phyloP scores from a whole-genome alignment of 129 eudicot species.

The Mikania micrantha region DNA sequence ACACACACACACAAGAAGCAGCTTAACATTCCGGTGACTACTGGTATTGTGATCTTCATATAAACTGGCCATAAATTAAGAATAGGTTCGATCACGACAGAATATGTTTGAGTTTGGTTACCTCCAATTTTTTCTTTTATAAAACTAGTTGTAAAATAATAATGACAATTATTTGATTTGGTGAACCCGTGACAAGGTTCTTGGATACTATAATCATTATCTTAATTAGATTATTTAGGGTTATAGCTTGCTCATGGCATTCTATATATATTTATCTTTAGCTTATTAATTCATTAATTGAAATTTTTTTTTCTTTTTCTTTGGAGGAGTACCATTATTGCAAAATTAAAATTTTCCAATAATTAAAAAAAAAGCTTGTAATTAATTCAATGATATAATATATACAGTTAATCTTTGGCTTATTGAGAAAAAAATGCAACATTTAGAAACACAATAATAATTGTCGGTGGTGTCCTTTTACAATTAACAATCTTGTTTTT shows the following conservation, averaged over 20 bases:
- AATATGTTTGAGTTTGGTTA: slow-evolving; percentile 17
- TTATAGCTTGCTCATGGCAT: slow-evolving; percentile 16
- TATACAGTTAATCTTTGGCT: slow-evolving; percentile 22
- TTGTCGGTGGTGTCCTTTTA: neutral
- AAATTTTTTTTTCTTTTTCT: neutral
- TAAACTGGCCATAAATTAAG: slow-evolving; percentile 23
- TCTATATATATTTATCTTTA: too few relatives aligned
- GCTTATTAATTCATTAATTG: neutral
- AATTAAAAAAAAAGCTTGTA: neutral
- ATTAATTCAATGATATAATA: neutral
- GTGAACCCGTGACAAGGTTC: slow-evolving; percentile 25
- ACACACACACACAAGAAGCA: slow-evolving; percentile 1
- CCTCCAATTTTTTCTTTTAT: neutral
- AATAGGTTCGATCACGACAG: slow-evolving; percentile 22
- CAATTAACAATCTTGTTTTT: slow-evolving; percentile 6
- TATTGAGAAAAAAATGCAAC: slow-evolving; percentile 25
- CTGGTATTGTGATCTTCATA: slow-evolving; percentile 4
- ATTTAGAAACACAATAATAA: slow-evolving; percentile 5
- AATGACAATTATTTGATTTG: slow-evolving; percentile 19
- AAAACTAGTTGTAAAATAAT: neutral
- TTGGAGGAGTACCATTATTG: slow-evolving; percentile 15
- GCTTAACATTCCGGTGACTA: slow-evolving; percentile 38
- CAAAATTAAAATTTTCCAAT: slow-evolving; percentile 16
- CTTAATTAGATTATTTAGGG: slow-evolving; percentile 15
- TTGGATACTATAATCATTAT: slow-evolving; percentile 17